Conservation (phyloP, 371 early-diverging fungal species). For the Synchytrium microbalum region DNA sequence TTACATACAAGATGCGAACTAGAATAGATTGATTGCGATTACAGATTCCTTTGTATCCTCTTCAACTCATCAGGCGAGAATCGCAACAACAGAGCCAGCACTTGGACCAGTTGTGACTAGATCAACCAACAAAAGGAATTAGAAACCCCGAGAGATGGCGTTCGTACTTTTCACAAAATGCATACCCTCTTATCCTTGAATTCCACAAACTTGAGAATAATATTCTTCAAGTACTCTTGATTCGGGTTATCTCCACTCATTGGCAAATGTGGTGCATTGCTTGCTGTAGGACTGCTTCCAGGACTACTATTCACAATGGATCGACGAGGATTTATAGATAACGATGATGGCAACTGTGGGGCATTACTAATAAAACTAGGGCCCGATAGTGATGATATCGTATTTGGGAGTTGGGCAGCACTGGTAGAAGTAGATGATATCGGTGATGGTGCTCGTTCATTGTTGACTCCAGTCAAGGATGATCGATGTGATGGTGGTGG, state of each 20-base stretch:
- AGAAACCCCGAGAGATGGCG: background rate
- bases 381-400: background rate
- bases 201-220: slow-evolving; percentile 80
- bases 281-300: background rate
- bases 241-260: background rate
- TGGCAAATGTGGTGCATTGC: background rate
- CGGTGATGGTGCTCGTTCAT: background rate
- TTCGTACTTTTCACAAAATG: background rate
- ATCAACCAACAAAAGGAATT: slow-evolving; percentile 7
- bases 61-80: slow-evolving; percentile 71
- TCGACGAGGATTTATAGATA: too few species aligned
- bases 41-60: slow-evolving; percentile 42
- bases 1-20: too few species aligned
- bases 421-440: slow-evolving; percentile 7
- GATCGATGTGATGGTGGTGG: background rate
- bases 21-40: too few species aligned
- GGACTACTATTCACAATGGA: background rate
- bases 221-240: slow-evolving; percentile 71
- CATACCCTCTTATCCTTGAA: slow-evolving; percentile 31
- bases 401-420: background rate
- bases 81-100: slow-evolving; percentile 67
- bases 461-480: slow-evolving; percentile 11
- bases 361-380: too few species aligned
- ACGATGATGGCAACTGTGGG: too few species aligned
- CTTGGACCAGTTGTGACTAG: slow-evolving; percentile 70